Conservation (phyloP, 2,329 filamentous ascomycete species). For the Exophiala mesophila region DNA sequence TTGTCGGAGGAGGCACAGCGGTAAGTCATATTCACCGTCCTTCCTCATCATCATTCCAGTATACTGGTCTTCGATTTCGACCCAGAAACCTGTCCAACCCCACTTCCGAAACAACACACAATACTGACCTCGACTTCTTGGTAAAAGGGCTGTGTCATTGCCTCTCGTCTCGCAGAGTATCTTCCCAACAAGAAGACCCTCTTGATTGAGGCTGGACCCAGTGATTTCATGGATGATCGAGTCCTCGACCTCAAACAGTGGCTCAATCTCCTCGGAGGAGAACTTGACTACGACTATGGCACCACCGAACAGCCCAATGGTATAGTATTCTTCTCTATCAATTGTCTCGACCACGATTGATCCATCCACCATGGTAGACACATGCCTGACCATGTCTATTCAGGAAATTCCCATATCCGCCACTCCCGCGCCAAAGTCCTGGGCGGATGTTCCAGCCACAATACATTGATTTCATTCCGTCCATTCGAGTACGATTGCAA, state of each 20-base stretch:
- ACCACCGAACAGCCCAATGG: conserved; percentile 83
- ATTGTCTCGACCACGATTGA: too few species aligned
- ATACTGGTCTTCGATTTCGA: too few species aligned
- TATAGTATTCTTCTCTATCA: conserved; percentile 33
- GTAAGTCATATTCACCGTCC: too few species aligned
- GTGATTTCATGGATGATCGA: conserved; percentile 81
- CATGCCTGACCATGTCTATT: too few species aligned
- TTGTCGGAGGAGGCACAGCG: conserved; percentile 79
- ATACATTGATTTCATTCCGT: conserved; percentile 88
- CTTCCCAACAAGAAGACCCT: conserved; percentile 76
- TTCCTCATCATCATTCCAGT: too few species aligned
- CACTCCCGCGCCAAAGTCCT: conserved; percentile 90
- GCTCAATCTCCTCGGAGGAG: conserved; percentile 76
- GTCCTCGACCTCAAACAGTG: conserved; percentile 84
- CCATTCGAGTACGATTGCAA: conserved; percentile 85
- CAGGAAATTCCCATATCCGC: conserved; percentile 84
- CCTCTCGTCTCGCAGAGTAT: conserved; percentile 73
- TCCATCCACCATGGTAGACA: too few species aligned
- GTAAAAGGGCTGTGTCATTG: conserved; percentile 71
- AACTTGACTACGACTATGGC: conserved; percentile 86
- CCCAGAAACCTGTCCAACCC: too few species aligned
- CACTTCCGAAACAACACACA: not conserved
- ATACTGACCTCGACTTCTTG: conserved; percentile 5
- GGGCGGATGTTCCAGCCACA: conserved; percentile 88
- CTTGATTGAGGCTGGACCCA: conserved; percentile 82